Evolutionary conservation across 495 filamentous ascomycete species (phyloP), one percentile per base, ranked within the genome.

Genomic region (Astrothelium subdiscretum): DNA sequence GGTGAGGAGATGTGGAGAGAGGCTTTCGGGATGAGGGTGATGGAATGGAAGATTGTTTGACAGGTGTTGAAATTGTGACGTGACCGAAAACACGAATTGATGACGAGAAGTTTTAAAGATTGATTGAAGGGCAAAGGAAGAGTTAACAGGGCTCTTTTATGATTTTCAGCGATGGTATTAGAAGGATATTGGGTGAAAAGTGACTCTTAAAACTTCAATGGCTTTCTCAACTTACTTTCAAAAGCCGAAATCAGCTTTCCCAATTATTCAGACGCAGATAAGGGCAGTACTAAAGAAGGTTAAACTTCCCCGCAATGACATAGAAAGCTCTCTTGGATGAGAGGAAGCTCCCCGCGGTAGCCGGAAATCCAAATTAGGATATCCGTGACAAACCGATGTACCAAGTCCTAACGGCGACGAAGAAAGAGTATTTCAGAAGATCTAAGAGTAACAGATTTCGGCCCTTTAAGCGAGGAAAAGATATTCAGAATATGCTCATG

Each of bases 191-290:
- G 12, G n/a, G 10, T 48, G 43, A 48, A 48, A 48, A 10, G 5
- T 5, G 20, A 18, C n/a, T 20, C 20, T 48, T 22, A 20, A 48
- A 48, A 43, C 38, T 40, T 24, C 10, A 61, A 51, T 32, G 10
- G 20, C 58, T 10, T 20, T 31, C 4, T 48, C 38, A 48, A 13
- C 31, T 58, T 67, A 59, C 63, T 69, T 71, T 6, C 59, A 27
- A 35, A 57, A 42, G 38, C 67, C 66, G 11, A 59, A 20, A 51
- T 59, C 40, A 48, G 22, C 20, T 26, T 27, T 20, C 24, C 20
- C 24, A 29, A 24, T 26, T 24, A 54, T 26, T 22, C 11, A 8
- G 24, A 26, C 15, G 8, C 48, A 54, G 3, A 8, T 11, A 3
- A 29, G 22, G 3, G 24, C 48, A 54, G 10, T 10, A 24, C 24